Conservation (phyloP, 1,139 yeast genomes). For the Protomyces inouyei region DNA sequence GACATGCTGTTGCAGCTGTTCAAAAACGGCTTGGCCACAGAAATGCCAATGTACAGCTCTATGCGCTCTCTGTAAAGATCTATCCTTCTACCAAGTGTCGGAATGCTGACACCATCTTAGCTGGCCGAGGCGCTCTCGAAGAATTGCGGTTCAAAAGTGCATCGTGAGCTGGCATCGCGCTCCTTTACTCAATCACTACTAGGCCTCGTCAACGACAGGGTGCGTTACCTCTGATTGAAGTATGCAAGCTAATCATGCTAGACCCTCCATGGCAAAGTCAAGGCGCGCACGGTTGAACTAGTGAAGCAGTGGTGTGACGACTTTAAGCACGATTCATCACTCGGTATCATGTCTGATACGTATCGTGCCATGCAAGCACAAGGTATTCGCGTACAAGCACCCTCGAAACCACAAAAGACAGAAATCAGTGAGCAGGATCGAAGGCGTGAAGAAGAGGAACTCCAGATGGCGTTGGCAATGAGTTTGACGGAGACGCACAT, state of each 20-base stretch:
- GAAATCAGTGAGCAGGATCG: slow-evolving; percentile 50
- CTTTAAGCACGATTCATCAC: slow-evolving; percentile 65
- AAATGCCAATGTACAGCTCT: slow-evolving; percentile 76
- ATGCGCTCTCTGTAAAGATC: slow-evolving; percentile 52
- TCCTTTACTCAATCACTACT: slow-evolving; percentile 57
- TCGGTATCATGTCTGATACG: slow-evolving; percentile 64
- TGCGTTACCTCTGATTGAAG: slow-evolving; percentile 1
- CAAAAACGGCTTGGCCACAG: slow-evolving; percentile 51
- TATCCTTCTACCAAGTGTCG: not conserved
- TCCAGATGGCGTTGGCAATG: slow-evolving; percentile 69
- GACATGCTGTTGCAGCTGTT: slow-evolving; percentile 51
- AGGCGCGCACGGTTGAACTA: slow-evolving; percentile 60
- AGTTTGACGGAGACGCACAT: slow-evolving; percentile 57
- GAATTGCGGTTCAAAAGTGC: slow-evolving; percentile 86
- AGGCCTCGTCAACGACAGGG: slow-evolving; percentile 51
- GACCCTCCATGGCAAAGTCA: slow-evolving; percentile 62
- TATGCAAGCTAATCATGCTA: not conserved
- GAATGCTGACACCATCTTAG: slow-evolving; percentile 24
- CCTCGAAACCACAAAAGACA: slow-evolving; percentile 60
- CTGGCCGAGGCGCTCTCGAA: slow-evolving; percentile 75
- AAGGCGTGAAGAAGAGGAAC: slow-evolving; percentile 67
- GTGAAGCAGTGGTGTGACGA: slow-evolving; percentile 58
- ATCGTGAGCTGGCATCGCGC: slow-evolving; percentile 72
- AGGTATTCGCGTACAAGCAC: slow-evolving; percentile 42
- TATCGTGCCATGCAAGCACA: slow-evolving; percentile 37